A percentile compares a stretch with the other conserved stretches of the same genome.
These are phyloP conservation scores for Populus tomentosa DNA, from an alignment of 441 rosid genomes.

Conservation along the genomic window DNA sequence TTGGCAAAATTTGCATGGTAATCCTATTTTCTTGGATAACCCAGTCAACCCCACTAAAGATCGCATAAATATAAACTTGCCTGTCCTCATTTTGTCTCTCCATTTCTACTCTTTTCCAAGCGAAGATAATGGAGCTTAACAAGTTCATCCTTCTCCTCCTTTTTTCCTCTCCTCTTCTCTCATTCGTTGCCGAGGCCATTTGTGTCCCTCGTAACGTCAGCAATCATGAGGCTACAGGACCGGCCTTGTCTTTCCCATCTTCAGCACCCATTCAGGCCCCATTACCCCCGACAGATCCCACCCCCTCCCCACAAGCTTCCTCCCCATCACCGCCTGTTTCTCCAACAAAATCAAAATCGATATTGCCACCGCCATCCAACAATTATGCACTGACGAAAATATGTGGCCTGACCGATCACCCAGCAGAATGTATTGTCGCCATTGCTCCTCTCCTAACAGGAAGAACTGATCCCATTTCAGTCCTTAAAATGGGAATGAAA, in stretches of 20 bases:
- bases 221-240: background rate
- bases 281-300: no score
- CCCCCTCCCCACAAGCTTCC: background rate
- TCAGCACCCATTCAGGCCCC: background rate
- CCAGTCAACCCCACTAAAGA: background rate
- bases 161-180: conserved; percentile 16
- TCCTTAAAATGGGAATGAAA: conserved; percentile 19
- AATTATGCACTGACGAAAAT: conserved; percentile 2
- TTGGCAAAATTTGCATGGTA: background rate
- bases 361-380: background rate
- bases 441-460: conserved; percentile 2
- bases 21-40: conserved; percentile 1
- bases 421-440: conserved; percentile 13
- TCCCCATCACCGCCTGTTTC: background rate
- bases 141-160: conserved; percentile 1
- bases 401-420: conserved; percentile 13
- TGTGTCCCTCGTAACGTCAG: conserved; percentile 1
- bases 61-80: background rate
- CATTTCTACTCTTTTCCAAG: background rate
- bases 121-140: conserved; percentile 22
- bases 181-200: conserved; percentile 2
- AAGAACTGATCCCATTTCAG: background rate
- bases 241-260: background rate
- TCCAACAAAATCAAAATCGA: background rate
- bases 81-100: background rate